Evolutionary conservation across 495 filamentous ascomycete genomes (phyloP), one percentile per base, ranked within the genome.

Genomic region (Aspergillus affinis): DNA sequence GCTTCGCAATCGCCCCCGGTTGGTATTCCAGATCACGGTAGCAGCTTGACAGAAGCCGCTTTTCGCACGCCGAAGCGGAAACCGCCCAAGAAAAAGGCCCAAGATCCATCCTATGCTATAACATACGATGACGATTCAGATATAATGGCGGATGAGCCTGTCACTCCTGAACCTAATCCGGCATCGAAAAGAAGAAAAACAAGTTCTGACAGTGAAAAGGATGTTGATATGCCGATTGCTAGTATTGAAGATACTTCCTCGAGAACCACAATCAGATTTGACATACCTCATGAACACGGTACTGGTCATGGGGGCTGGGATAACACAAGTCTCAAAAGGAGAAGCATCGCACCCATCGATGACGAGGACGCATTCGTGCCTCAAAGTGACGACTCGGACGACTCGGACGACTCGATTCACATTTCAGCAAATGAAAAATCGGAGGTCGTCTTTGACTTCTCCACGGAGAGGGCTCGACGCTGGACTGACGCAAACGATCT

Each of bases 381-480:
- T 4, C 26, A 56, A 8, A 55, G 47, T 9, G 59, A 59, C 13
- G 52, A 62, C 23, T 49, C 55, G 6, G 49, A 61, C 3, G 27
- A 51, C 20, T 48, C 51, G 13, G 57, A 65, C 20, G 48, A 48
- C 30, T 20, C 60, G 7, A 18, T 36, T 41, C 49, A 36, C 29
- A 60, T 72, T 27, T 51, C 63, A 2, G 56, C 44, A 19, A 58
- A 57, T 27, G 72, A 75, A 54, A 65, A 58, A 12, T 51, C 62
- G 9, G 57, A 60, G 7, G 60, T 76, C 17, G 48, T 68, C 19
- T 68, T 68, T 29, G 67, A 75, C 5, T 67, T 72, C 27, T 69
- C 66, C 5, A 36, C 54, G 21, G 73, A 77, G 51, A 69, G 64
- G 44, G 69, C 67, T 26, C 68, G 56, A 29, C 72, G 72, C 32